These are phyloP conservation scores for Trichoderma harzianum DNA, from an alignment of 2,329 filamentous ascomycete genomes.

Conservation along the genomic window DNA sequence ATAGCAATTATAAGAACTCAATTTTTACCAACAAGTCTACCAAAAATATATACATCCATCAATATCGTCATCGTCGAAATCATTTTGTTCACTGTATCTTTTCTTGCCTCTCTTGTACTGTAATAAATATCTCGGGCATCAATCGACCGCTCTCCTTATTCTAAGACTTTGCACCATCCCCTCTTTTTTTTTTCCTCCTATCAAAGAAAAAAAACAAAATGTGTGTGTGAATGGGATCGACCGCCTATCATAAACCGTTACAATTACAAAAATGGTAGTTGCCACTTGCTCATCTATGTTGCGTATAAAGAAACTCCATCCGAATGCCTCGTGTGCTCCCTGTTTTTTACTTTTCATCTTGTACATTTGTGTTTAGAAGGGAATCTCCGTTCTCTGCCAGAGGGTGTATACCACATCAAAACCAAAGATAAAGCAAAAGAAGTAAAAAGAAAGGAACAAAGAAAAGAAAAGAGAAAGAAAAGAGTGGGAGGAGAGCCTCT, in stretches of 20 bases:
- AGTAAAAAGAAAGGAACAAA: neutral
- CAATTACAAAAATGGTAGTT: conserved; percentile 26
- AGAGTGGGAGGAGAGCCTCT: no score
- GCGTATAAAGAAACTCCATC: conserved; percentile 18
- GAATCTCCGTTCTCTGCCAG: neutral
- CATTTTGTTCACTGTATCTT: neutral
- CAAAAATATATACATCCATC: neutral
- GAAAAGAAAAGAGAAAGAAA: neutral
- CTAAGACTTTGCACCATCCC: neutral
- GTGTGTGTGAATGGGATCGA: neutral
- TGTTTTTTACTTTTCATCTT: conserved; percentile 20
- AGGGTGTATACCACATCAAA: neutral
- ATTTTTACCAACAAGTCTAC: neutral
- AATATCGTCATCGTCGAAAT: neutral
- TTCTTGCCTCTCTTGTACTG: neutral
- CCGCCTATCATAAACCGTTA: conserved; percentile 25
- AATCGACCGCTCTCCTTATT: neutral
- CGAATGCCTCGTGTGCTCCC: conserved; percentile 16
- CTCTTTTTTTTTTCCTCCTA: neutral
- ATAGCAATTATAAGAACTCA: neutral
- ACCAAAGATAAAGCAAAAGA: neutral
- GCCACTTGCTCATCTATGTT: conserved; percentile 26
- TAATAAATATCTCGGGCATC: conserved; percentile 1
- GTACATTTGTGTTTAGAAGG: neutral
- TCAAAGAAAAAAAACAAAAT: neutral